phyloP scores from a whole-genome alignment of 2,329 filamentous ascomycete genomes.

The Rhinocladiella similis region DNA sequence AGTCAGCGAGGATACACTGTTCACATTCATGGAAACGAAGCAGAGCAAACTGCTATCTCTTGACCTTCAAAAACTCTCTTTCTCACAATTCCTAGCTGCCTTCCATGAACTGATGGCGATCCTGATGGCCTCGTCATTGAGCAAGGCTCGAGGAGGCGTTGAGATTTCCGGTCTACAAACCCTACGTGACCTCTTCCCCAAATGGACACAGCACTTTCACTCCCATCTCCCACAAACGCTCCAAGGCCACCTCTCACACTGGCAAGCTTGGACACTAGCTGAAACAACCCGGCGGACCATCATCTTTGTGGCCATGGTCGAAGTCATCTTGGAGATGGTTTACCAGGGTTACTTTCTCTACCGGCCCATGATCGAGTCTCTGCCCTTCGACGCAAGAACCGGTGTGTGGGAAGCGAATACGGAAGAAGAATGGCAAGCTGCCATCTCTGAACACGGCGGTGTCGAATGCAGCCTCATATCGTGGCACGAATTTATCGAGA shows the following conservation, averaged over 20 bases:
- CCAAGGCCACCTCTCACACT: conserved; percentile 15
- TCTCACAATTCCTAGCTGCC: conserved; percentile 11
- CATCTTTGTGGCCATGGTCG: conserved; percentile 13
- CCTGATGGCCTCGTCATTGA: conserved; percentile 8
- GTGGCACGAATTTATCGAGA: conserved; percentile 25
- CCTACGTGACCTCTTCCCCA: conserved; percentile 9
- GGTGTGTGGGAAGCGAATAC: conserved; percentile 26
- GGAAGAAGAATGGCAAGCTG: conserved; percentile 20
- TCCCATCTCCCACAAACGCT: conserved; percentile 12
- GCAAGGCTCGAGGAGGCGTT: not conserved
- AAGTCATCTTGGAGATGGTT: conserved; percentile 16
- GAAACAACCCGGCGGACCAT: conserved; percentile 25
- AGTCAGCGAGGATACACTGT: not conserved
- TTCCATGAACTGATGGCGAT: conserved; percentile 22
- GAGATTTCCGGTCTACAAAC: conserved; percentile 1
- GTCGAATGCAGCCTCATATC: conserved; percentile 23
- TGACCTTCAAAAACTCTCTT: conserved; percentile 6
- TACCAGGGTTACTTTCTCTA: conserved; percentile 21
- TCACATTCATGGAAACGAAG: not conserved
- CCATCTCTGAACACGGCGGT: conserved; percentile 11
- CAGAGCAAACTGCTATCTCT: conserved; percentile 5
- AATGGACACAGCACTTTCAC: conserved; percentile 17
- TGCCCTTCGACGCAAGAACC: conserved; percentile 25
- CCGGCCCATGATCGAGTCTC: conserved; percentile 24
- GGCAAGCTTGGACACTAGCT: conserved; percentile 25